Evolutionary conservation across 2,329 filamentous ascomycete species (phyloP), one percentile per base, ranked within the genome.

Genomic region (Hypoxylon sp.): DNA sequence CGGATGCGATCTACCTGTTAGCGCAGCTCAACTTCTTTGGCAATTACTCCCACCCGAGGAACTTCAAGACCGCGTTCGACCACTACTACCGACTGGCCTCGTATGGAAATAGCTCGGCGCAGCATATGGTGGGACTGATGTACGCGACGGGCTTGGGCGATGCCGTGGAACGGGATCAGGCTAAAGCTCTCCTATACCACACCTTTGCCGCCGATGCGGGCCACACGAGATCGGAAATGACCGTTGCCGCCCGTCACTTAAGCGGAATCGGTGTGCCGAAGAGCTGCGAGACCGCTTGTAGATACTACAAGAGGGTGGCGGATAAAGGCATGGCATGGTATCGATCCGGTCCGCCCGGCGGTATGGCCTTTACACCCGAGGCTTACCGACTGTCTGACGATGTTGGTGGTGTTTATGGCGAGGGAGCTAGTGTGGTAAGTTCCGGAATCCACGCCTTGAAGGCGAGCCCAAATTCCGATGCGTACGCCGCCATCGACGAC

Each of bases 1-100:
- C 92, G 1, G 94, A 99, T 76, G 95, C 95, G 4, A 87, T 98
- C 47, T 97, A 91, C 74, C 82, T 97, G 15, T 84, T 99, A 22
- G 95, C 92, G 17, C 92, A 99, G 76, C 90, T 99, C 85, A 97
- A 96, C 81, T 98, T 98, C 78, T 93, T 95, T 73, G 95, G 95
- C 75, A 97, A 98, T 78, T 97, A 90, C 78, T 91, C 92, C 20
- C 86, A 97, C 73, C 94, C 94, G 1, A 86, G 90, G 68, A 89
- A 97, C 75, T 93, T 97, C 70, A 82, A 86, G 30, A 84, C 87
- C 49, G 92, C 95, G 0, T 97, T 97, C 75, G 83, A 86, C 68
- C 86, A 92, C 80, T 99, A 98, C 78, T 83, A 91, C 65, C 84
- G 89, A 64, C 84, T 99, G 56, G 92, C 94, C 2, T 84, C 85